Conservation (phyloP, 495 filamentous ascomycete genomes). For the Neurospora sp. region DNA sequence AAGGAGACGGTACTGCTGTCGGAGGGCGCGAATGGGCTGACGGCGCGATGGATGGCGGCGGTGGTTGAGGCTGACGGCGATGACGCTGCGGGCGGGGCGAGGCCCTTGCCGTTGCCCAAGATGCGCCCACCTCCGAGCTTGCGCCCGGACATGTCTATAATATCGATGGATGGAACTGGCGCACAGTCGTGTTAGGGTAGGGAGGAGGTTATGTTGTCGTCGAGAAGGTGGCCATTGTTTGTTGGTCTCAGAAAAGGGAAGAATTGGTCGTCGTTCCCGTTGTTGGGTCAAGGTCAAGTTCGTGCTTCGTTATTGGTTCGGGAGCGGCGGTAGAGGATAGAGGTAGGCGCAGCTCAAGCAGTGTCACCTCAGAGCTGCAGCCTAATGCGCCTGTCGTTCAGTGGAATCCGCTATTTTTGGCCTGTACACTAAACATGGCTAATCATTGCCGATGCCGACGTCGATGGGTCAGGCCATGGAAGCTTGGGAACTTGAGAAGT, state of each 20-base stretch:
- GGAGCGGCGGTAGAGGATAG: neutral
- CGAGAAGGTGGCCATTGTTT: neutral
- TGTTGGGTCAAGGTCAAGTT: neutral
- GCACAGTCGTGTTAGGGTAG: neutral
- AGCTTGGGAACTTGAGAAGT: too few relatives aligned
- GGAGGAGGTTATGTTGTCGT: neutral
- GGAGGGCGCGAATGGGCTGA: conserved; percentile 38
- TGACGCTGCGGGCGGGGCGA: conserved; percentile 48
- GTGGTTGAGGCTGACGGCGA: neutral
- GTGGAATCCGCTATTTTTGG: neutral
- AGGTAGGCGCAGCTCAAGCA: neutral
- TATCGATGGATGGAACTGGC: neutral
- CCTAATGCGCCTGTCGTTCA: neutral
- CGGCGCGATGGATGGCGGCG: conserved; percentile 12
- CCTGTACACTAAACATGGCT: neutral
- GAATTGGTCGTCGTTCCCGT: conserved; percentile 1
- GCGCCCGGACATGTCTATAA: conserved; percentile 58
- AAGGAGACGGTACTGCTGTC: conserved; percentile 45
- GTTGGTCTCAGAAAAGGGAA: neutral
- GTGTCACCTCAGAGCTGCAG: neutral
- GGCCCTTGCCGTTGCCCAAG: conserved; percentile 68
- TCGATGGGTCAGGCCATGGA: too few relatives aligned
- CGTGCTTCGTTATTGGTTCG: neutral
- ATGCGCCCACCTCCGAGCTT: conserved; percentile 85
- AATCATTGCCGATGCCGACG: neutral